Base-by-base conservation (phyloP, 108 stramenopile genomes). In the Cyclostephanos tholiformis region DNA sequence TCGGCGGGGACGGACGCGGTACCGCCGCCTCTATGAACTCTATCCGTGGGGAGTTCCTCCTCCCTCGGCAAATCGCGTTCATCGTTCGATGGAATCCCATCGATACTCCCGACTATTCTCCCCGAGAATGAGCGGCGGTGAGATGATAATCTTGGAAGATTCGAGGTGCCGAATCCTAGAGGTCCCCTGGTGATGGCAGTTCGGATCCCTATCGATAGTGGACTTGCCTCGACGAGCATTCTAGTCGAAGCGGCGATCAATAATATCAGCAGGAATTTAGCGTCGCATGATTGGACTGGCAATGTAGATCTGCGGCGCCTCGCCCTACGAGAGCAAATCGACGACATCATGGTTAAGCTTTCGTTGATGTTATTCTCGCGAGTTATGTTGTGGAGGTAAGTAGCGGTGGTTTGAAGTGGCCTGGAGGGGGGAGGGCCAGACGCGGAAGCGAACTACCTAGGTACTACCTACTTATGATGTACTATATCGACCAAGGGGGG, bases 1-100 rank as follows among this genome's bases (percentile, higher is more conserved):
- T 71, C 74, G 13, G 71, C 26, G 29, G 65, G 0, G 50, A 65
- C 48, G 43, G 55, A 52, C 44, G 73, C 17, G 39, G 53, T 74
- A 10, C 52, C 81, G 67, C 81, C 75, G 46, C 81, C 68, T 55
- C 81, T 27, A 14, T 23, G 29, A 13, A 76, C 67, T 23, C 9
- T 51, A 25, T 52, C 53, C 35, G 64, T 46, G 35, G 56, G 36
- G 56, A 43, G 49, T 43, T 43, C 29, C 13, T 57, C 65, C 36
- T 61, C 73, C 16, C 22, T 23, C 39, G 38, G 1, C 29, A 53
- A 19, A 56, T 68, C 67, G 6, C 36, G 5, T 22, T 53, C 43
- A 51, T 30, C 39, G 27, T 55, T 56, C 26, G 14, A 20, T 22
- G 4, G 55, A 14, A 32, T 35, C 35, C n/a, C 35, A 5, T 17